Evolutionary conservation across 164 flowering plant species (phyloP), one percentile per base, ranked within the genome.

Genomic region (Vitis riparia): DNA sequence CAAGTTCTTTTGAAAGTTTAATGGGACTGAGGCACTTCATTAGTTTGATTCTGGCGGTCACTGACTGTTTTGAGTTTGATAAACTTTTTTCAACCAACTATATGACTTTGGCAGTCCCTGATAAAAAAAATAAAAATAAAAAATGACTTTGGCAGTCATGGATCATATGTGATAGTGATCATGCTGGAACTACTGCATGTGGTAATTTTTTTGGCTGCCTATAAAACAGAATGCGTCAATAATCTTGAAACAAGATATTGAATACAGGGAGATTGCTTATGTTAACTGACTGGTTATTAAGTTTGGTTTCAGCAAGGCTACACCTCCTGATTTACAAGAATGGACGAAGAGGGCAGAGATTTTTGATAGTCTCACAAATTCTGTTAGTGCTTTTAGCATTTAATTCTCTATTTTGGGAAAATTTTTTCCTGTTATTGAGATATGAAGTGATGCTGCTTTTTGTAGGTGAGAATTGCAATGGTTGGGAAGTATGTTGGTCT

Each of bases 401-500:
- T 52, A 11, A 37, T 68, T 29, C 48, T 73, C 63, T 72, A 48
- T 23, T 30, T 63, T 75, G 23, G 48, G 32, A 67, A 6, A 23
- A 52, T 69, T 62, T 10, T 56, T 71, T 66, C 49, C 14, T 61
- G 10, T 52, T 62, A 61, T 12, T 63, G 44, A 67, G 61, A 15
- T 50, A 50, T 14, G 52, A 23, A 59, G 13, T 67, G 13, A 57
- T 52, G 5, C 19, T 65, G 59, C 5, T 66, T 59, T 68, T 32
- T 82, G 68, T 90, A 95, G 99, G 98, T 95, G 62, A 84, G 88
- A 75, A 91, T 95, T 81, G 98, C 98, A 0, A 83, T 95, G 90
- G 98, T 93, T 64, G 99, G 99, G 76, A 95, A 95, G 76, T 95
- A 95, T 81, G 85, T 89, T 71, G 99, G 97, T 56, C 77, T 93